Conservation (phyloP, 495 filamentous ascomycete genomes). For the Thermothielavioides terrestris region DNA sequence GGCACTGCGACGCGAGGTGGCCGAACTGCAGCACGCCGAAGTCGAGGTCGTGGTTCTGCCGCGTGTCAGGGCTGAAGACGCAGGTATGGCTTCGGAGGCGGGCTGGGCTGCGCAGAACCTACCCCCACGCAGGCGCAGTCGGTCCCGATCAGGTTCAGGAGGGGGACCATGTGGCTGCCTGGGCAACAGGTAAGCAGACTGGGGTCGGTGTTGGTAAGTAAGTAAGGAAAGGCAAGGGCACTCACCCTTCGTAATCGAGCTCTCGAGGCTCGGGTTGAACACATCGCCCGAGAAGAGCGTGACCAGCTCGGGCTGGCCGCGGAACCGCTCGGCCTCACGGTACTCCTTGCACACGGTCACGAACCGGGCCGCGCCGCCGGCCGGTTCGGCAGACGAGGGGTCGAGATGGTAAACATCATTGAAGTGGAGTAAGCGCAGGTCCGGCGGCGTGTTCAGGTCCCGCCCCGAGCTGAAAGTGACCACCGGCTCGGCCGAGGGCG, state of each 20-base stretch:
- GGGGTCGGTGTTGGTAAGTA: neutral
- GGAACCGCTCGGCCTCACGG: conserved; percentile 47
- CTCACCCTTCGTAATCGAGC: conserved; percentile 71
- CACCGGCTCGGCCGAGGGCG: conserved; percentile 14
- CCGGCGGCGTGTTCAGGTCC: conserved; percentile 40
- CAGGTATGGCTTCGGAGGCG: too few relatives aligned
- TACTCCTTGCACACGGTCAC: conserved; percentile 71
- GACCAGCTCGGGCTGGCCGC: conserved; percentile 53
- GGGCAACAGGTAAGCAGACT: neutral
- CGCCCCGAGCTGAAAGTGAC: conserved; percentile 47
- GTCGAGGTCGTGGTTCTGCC: conserved; percentile 80
- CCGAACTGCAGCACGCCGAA: conserved; percentile 79
- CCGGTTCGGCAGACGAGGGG: conserved; percentile 61
- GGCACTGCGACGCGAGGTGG: conserved; percentile 62
- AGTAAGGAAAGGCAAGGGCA: too few relatives aligned
- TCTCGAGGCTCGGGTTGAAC: conserved; percentile 84
- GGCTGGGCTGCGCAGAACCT: too few relatives aligned
- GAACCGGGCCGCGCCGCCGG: conserved; percentile 72
- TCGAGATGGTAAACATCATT: conserved; percentile 92
- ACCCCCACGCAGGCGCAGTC: conserved; percentile 73
- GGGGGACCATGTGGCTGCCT: conserved; percentile 75
- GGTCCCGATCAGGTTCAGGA: conserved; percentile 70
- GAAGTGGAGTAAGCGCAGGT: conserved; percentile 75
- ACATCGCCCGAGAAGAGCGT: conserved; percentile 89
- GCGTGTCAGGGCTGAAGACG: neutral